Conservation (phyloP, 345 rosid species). For the Eutrema heterophyllum region DNA sequence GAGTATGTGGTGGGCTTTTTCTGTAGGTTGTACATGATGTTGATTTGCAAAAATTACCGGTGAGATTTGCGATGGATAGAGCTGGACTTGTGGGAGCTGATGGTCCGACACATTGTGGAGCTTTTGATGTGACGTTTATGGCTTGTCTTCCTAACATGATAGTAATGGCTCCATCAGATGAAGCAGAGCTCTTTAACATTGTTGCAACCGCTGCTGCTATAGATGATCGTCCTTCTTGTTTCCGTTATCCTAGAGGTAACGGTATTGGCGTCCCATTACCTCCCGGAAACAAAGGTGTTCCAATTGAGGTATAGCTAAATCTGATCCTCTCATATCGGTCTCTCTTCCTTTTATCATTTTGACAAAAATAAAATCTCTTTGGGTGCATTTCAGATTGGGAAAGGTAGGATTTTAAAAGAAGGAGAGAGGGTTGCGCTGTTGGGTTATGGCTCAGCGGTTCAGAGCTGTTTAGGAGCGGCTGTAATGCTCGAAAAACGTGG, state of each 20-base stretch:
- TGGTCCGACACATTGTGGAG: conserved; percentile 97
- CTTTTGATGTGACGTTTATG: conserved; percentile 93
- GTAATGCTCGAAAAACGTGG: conserved; percentile 49
- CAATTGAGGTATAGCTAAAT: conserved; percentile 54
- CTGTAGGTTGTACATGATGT: conserved; percentile 93
- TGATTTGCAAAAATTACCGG: conserved; percentile 90
- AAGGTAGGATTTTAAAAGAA: conserved; percentile 74
- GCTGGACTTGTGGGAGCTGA: conserved; percentile 98
- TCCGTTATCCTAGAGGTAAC: conserved; percentile 94
- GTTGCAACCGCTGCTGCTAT: conserved; percentile 95
- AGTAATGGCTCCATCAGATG: conserved; percentile 98
- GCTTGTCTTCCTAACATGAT: conserved; percentile 99
- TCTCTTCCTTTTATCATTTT: neutral
- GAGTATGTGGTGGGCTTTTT: neutral
- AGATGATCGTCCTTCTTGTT: conserved; percentile 91
- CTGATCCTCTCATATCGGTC: neutral
- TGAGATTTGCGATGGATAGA: conserved; percentile 97
- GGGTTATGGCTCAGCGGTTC: conserved; percentile 90
- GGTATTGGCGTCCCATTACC: conserved; percentile 78
- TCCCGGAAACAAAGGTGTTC: conserved; percentile 76
- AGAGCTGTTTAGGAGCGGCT: conserved; percentile 80
- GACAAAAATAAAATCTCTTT: neutral
- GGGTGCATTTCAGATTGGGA: conserved; percentile 56
- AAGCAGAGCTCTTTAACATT: conserved; percentile 96
- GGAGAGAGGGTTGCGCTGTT: conserved; percentile 85